Conservation (phyloP, 768 basidiomycete species). For the Lactarius hatsudake region DNA sequence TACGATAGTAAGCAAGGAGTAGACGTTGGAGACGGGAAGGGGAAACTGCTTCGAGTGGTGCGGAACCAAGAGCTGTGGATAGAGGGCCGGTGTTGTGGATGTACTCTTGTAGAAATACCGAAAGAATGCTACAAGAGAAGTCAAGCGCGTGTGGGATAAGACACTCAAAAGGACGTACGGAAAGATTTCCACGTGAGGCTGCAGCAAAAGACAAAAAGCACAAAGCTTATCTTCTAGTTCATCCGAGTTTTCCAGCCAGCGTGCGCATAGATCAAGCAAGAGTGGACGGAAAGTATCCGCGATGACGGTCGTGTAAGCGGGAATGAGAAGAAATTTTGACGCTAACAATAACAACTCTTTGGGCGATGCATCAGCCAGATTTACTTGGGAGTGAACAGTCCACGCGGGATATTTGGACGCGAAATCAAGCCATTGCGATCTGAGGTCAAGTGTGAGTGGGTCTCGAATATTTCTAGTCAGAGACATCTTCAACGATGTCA, state of each 20-base stretch:
- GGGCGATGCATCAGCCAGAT: background rate
- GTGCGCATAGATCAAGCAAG: constrained; percentile 71
- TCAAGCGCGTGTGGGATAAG: constrained; percentile 20
- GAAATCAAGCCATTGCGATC: constrained; percentile 15
- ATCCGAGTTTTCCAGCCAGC: constrained; percentile 67
- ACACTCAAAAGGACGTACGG: constrained; percentile 47
- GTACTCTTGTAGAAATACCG: constrained; percentile 46
- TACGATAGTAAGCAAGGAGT: constrained; percentile 78
- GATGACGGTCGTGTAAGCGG: constrained; percentile 61
- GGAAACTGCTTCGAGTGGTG: constrained; percentile 38
- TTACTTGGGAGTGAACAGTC: background rate
- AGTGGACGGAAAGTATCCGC: constrained; percentile 72
- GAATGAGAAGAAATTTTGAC: constrained; percentile 57
- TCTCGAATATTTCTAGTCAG: constrained; percentile 9
- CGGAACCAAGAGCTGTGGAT: constrained; percentile 36
- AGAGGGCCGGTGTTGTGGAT: constrained; percentile 54
- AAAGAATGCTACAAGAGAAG: constrained; percentile 48
- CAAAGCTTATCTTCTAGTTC: constrained; percentile 50
- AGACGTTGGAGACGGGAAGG: constrained; percentile 56
- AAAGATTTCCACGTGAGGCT: constrained; percentile 68
- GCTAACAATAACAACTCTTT: constrained; percentile 37
- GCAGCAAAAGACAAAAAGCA: constrained; percentile 61
- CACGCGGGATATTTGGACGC: constrained; percentile 8
- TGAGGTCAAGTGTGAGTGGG: constrained; percentile 17
- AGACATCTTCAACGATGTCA: constrained; percentile 5